Percentiles rank a stretch among this genome's conserved stretches.
Evolutionary conservation across 208 protist species (phyloP).

Genomic region (Leishmania tarentolae): DNA sequence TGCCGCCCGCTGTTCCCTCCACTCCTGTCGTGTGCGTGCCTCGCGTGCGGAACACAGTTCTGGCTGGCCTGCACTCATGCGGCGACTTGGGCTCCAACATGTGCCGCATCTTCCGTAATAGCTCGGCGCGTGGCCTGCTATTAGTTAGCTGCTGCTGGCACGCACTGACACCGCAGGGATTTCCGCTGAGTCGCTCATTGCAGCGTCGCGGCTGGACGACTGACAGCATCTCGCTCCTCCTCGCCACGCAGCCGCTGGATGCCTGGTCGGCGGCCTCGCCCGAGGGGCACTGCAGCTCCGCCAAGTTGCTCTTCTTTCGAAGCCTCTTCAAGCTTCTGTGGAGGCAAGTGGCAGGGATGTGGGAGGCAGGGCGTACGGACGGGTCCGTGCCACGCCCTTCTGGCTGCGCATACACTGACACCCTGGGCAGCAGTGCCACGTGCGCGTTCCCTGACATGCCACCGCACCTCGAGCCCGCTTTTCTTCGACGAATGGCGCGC

Average conservation of each 20-base stretch:
- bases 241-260: slow-evolving; percentile 88
- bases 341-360: slow-evolving; percentile 32
- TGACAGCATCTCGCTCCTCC: slow-evolving; percentile 62
- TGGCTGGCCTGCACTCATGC: slow-evolving; percentile 88
- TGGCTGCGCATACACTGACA: slow-evolving; percentile 1
- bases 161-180: slow-evolving; percentile 64
- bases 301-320: slow-evolving; percentile 77
- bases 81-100: slow-evolving; percentile 87
- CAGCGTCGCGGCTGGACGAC: slow-evolving; percentile 47
- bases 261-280: slow-evolving; percentile 71
- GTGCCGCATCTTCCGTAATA: slow-evolving; percentile 67
- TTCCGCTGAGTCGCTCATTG: slow-evolving; percentile 73
- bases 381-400: neutral
- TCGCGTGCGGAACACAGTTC: slow-evolving; percentile 62
- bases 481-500: slow-evolving; percentile 68
- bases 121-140: slow-evolving; percentile 58
- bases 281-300: slow-evolving; percentile 71
- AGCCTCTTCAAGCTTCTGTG: slow-evolving; percentile 77
- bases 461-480: slow-evolving; percentile 78
- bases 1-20: slow-evolving; percentile 31
- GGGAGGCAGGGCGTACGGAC: slow-evolving; percentile 5
- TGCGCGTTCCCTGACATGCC: slow-evolving; percentile 17
- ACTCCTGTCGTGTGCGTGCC: slow-evolving; percentile 60
- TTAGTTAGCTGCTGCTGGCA: slow-evolving; percentile 94
- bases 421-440: neutral